Base-by-base conservation (phyloP, 1,284 basidiomycete species). In the Salmacisia buchloeana region DNA sequence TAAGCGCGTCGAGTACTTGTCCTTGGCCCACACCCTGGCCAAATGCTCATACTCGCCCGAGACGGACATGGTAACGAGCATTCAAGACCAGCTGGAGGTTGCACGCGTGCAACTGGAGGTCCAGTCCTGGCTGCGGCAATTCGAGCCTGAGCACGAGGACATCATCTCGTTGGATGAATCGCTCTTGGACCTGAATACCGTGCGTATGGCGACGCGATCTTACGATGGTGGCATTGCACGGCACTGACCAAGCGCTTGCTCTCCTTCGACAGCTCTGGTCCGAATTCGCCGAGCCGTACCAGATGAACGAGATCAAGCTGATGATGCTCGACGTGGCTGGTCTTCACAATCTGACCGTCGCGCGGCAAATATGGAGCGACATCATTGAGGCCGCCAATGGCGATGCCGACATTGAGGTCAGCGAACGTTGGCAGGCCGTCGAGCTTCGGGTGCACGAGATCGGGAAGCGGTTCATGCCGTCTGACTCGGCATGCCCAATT, bases 61-160 rank as follows among this genome's bases (percentile, higher is more conserved):
- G 34, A 36, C 43, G 38, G 58, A 39, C 4, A 38, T 41, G 15
- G 12, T 93, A 92, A 18, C 89, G 93, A 89, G 92, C 68, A 83
- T 97, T 18, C 94, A 97, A 81, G 96, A 98, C 81, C 92, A 93
- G 78, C 85, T 98, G 9, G 96, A 98, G 63, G 96, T 98, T 13
- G 91, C 93, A 2, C 90, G 94, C 81, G 92, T 98, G 9, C 96
- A 99, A 77, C 83, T 94, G 41, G 93, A 97, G 81, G 85, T 70
- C 70, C 81, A 69, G 77, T 78, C 58, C 75, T 80, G 72, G 39
- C 66, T 57, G 79, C 81, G 60, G 75, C 83, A 75, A 72, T 33
- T 45, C 41, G 68, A 71, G 43, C 62, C 71, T 15, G 59, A 76
- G 38, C 81, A 83, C 1, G 84, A 91, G 43, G 79, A 86, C 18